Evolutionary conservation across 129 eudicot genomes (phyloP), one percentile per base, ranked within the genome.

Genomic region (Flaveria brownii): DNA sequence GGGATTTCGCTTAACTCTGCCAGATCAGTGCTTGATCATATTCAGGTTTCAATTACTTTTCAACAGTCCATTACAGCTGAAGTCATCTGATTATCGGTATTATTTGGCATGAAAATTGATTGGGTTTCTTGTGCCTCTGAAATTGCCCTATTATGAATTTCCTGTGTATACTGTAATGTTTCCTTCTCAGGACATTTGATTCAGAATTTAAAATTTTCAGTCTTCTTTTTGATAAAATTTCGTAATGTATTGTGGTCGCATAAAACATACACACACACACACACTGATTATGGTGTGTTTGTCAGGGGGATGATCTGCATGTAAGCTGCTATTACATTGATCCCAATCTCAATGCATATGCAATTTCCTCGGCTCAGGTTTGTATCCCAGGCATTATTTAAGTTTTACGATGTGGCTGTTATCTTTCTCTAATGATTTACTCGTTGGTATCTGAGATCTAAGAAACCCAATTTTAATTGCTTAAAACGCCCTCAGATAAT

Each of bases 291-390:
- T 12, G 60, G 33, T 78, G 43, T 70, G 62, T 68, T 66, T 72
- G 54, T 60, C 84, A 93, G 98, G 96, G 98, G 63, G 96, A 88
- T 76, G 96, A 90, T 79, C 78, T 90, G 83, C 92, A 85, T 43
- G 98, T 93, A 28, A 93, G 89, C 88, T 93, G 98, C 86, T 93
- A 93, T 71, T 93, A 93, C 83, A 90, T 93, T 71, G 98, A 93
- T 65, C 68, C 82, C 52, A 82, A 88, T 79, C 92, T 93, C 80
- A 90, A 90, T 55, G 92, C 97, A 3, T 93, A 45, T 72, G 97
- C 95, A 52, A 93, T 93, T 77, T 90, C 96, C 78, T 70, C 98
- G 66, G 97, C 98, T 36, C 98, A 90, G 96, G 98, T 92, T 26
- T n/a, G 87, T 75, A 74, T 26, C 23, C 36, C 43, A 36, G 41